Conservation (phyloP, 2,329 filamentous ascomycete genomes). For the Pleurostoma richardsiae region DNA sequence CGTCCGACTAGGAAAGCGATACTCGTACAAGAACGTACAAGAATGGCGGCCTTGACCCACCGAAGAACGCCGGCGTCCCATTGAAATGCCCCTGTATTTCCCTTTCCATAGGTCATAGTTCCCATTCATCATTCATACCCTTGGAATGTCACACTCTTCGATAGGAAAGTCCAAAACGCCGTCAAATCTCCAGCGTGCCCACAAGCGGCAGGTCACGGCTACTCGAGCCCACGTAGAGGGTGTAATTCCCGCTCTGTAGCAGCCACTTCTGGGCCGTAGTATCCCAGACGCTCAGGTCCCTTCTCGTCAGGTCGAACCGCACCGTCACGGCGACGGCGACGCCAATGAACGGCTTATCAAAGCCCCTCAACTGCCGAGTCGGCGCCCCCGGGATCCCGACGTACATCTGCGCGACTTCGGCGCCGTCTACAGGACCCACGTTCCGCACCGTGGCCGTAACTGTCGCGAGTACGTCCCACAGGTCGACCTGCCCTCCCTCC, state of each 20-base stretch:
- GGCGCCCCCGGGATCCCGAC: conserved; percentile 42
- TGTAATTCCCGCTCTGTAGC: conserved; percentile 38
- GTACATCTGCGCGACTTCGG: conserved; percentile 44
- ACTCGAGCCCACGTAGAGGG: conserved; percentile 40
- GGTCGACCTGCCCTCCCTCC: conserved; percentile 38
- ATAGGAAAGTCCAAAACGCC: neutral
- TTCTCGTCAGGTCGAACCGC: conserved; percentile 49
- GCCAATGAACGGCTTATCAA: conserved; percentile 53
- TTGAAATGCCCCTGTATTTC: no score
- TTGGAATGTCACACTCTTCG: no score
- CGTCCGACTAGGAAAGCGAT: no score
- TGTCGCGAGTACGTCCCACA: conserved; percentile 39
- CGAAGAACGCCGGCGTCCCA: no score
- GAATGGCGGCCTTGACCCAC: no score
- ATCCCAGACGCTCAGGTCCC: conserved; percentile 66
- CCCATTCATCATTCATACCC: no score
- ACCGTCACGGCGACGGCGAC: conserved; percentile 38
- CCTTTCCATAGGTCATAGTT: no score
- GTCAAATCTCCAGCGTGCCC: conserved; percentile 29
- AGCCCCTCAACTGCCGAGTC: conserved; percentile 57
- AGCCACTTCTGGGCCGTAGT: conserved; percentile 56
- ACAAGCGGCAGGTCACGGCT: conserved; percentile 37
- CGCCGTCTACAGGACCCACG: conserved; percentile 32
- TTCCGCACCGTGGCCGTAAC: conserved; percentile 36
- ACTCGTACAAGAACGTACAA: no score